Percentiles rank a stretch among this genome's conserved stretches.
Evolutionary conservation across 768 basidiomycete genomes (phyloP).

Genomic region (Tricholoma saponaceum): DNA sequence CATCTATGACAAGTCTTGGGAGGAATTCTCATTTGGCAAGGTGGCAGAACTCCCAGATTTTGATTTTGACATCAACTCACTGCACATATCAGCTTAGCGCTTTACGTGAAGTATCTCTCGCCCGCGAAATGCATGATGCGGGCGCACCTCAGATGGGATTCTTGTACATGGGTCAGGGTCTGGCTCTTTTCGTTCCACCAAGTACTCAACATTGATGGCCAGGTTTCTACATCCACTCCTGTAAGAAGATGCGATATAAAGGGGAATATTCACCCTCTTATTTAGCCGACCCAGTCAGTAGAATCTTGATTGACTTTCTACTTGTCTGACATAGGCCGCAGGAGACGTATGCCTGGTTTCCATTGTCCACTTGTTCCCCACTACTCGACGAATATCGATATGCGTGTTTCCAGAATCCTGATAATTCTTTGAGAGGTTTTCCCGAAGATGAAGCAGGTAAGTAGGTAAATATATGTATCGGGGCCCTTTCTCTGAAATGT

Average conservation of each 20-base stretch:
- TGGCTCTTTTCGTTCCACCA: background rate
- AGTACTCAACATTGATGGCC: background rate
- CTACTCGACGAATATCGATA: conserved; percentile 68
- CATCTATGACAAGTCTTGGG: conserved; percentile 75
- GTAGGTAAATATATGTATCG: conserved; percentile 3
- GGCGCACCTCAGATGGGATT: conserved; percentile 61
- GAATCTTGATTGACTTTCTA: background rate
- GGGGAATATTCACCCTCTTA: conserved; percentile 89
- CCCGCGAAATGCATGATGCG: conserved; percentile 66
- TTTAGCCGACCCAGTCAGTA: conserved; percentile 76
- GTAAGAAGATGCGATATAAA: conserved; percentile 95
- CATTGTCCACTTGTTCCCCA: conserved; percentile 52
- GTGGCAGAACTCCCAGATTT: conserved; percentile 27
- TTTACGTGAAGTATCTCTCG: conserved; percentile 74
- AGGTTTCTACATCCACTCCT: conserved; percentile 94
- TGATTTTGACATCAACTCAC: background rate
- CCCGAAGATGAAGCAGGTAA: conserved; percentile 18
- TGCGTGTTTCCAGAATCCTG: conserved; percentile 64
- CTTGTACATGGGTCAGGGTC: conserved; percentile 79
- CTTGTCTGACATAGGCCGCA: conserved; percentile 21
- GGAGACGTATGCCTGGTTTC: conserved; percentile 79
- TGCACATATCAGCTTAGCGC: conserved; percentile 65
- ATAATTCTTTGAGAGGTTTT: conserved; percentile 41
- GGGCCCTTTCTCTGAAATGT: background rate
- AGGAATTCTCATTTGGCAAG: conserved; percentile 74